Base-by-base conservation (phyloP, 177 flowering plant species). In the Vitis hybrid region DNA sequence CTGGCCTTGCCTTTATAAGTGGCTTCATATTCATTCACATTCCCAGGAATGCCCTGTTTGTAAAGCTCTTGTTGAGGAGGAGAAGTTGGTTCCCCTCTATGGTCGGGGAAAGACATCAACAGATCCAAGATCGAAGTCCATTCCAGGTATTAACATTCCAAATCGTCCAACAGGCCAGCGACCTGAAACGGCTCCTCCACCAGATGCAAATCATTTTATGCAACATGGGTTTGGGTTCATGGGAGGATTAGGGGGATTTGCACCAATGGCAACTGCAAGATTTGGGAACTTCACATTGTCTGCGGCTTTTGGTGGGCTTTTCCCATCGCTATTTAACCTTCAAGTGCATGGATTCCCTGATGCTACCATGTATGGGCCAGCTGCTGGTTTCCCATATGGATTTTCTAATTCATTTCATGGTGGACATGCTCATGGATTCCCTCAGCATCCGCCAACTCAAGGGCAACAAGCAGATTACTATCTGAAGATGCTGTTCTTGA, bases 1-100 rank as follows among this genome's bases (percentile, higher is more conserved):
- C 74, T 91, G 94, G 93, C 93, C 94, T 10, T 91, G 97, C 72
- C 87, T 91, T 51, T 91, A 91, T 83, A 85, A 86, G 66, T 91
- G 97, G 97, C 84, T 91, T 16, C 83, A 84, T 51, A 55, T 82
- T 65, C 94, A 88, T 59, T 87, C 93, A 1, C 84, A 71, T 13
- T 82, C 88, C 1, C 82, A 67, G 18, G 91, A 88, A 55, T 91
- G 97, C 69, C 94, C 97, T 0, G 97, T 91, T 66, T 91, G 97
- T 70, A 91, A 91, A 83, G 97, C 94, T 50, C 72, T 84, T 5
- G 63, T 91, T 34, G 80, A 86, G 76, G 91, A 90, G 80, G 90
- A 88, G 51, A 90, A 91, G 69, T 68, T 91, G 77, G 89, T 91
- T n/a, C 97, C 94, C 15, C 81, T 91, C 58, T 91, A 91, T 83